These are phyloP conservation scores for Saccharomycopsis malanga DNA, from an alignment of 805 yeast species.

Conservation along the genomic window DNA sequence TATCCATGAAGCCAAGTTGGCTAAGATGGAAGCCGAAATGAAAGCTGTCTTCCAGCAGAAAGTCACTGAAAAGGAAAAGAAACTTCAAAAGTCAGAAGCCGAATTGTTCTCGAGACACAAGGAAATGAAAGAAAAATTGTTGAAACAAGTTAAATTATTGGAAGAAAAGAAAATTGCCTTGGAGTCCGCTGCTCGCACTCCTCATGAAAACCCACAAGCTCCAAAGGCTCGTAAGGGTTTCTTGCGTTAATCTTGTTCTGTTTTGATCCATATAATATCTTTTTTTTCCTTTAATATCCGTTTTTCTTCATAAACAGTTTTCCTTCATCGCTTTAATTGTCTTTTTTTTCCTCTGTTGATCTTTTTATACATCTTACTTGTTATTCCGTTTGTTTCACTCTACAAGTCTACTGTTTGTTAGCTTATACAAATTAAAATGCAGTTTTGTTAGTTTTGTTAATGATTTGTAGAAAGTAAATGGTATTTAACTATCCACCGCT, in stretches of 20 bases:
- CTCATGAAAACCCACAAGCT: conserved; percentile 33
- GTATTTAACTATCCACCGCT: too few relatives aligned
- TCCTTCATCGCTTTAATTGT: too few relatives aligned
- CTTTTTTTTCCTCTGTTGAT: not conserved
- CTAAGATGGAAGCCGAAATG: conserved; percentile 95
- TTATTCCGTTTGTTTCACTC: too few relatives aligned
- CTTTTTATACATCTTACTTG: not conserved
- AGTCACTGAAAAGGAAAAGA: conserved; percentile 94
- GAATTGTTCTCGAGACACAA: conserved; percentile 92
- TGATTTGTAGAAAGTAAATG: too few relatives aligned
- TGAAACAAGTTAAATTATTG: conserved; percentile 78
- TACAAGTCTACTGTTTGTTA: too few relatives aligned
- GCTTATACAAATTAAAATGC: too few relatives aligned
- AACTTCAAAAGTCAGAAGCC: conserved; percentile 92
- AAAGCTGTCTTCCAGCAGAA: conserved; percentile 93
- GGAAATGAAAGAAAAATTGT: conserved; percentile 92
- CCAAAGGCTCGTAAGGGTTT: conserved; percentile 69
- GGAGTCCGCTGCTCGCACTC: conserved; percentile 52
- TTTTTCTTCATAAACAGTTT: not conserved
- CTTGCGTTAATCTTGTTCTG: conserved; percentile 45
- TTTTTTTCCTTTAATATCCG: not conserved
- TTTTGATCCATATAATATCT: not conserved
- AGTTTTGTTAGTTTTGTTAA: too few relatives aligned
- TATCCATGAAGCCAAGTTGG: conserved; percentile 86
- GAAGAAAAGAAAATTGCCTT: conserved; percentile 86